Conservation (phyloP, 2,329 filamentous ascomycete species). For the Lizonia empirigonia region DNA sequence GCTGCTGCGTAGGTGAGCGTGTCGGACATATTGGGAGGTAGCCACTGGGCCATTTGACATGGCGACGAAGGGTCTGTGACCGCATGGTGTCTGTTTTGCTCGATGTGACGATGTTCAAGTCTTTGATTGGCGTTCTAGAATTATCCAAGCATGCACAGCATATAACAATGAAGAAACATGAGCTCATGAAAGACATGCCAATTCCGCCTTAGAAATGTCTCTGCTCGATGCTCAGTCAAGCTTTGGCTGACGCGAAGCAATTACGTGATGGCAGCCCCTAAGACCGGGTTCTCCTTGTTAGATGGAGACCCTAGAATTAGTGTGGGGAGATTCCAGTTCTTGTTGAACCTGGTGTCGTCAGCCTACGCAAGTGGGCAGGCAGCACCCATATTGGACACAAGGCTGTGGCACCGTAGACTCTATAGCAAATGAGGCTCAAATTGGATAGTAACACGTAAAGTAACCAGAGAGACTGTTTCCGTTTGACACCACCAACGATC, state of each 20-base stretch:
- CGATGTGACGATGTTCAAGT: neutral
- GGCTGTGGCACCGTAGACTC: too few relatives aligned
- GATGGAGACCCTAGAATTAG: slow-evolving; percentile 3
- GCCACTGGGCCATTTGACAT: slow-evolving; percentile 18
- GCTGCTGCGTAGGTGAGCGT: slow-evolving; percentile 18
- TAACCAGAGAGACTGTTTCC: slow-evolving; percentile 45
- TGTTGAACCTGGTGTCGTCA: slow-evolving; percentile 2
- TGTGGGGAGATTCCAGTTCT: slow-evolving; percentile 6
- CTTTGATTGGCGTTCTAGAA: slow-evolving; percentile 8
- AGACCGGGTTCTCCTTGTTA: slow-evolving; percentile 6
- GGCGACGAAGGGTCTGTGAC: slow-evolving; percentile 9
- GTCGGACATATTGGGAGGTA: neutral
- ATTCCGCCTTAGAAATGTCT: too few relatives aligned
- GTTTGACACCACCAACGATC: slow-evolving; percentile 40
- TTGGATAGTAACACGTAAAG: slow-evolving; percentile 46
- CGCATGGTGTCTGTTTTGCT: neutral
- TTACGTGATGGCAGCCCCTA: slow-evolving; percentile 7
- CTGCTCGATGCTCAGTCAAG: neutral
- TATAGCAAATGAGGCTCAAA: slow-evolving; percentile 46
- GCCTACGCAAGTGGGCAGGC: neutral
- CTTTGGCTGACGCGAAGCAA: neutral
- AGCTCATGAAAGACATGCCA: neutral
- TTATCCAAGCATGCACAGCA: slow-evolving; percentile 10
- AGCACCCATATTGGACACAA: neutral
- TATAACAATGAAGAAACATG: slow-evolving; percentile 18